phyloP scores from a whole-genome alignment of 306 rosid genomes.

The Begonia peltatifolia region DNA sequence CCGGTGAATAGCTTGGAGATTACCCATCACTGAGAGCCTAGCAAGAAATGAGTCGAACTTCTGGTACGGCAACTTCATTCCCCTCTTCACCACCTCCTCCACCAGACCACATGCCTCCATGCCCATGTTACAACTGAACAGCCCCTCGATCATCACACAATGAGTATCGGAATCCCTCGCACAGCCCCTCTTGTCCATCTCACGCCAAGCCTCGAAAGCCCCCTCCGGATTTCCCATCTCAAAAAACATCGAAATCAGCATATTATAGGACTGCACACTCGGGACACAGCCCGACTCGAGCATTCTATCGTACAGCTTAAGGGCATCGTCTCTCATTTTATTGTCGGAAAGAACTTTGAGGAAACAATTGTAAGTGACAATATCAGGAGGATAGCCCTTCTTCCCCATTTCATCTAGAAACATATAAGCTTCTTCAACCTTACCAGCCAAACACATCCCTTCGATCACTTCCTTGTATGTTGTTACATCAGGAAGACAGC shows the following conservation, averaged over 20 bases:
- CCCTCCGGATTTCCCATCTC: slow-evolving; percentile 59
- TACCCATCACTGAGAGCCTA: slow-evolving; percentile 60
- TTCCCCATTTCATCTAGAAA: slow-evolving; percentile 89
- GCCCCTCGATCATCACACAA: slow-evolving; percentile 78
- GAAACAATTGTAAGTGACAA: slow-evolving; percentile 80
- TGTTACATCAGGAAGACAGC: slow-evolving; percentile 84
- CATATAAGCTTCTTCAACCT: slow-evolving; percentile 57
- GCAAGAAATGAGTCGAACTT: slow-evolving; percentile 54
- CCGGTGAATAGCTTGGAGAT: slow-evolving; percentile 62
- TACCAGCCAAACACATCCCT: slow-evolving; percentile 78
- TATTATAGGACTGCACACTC: slow-evolving; percentile 74
- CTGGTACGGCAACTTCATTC: slow-evolving; percentile 58
- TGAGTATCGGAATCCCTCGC: slow-evolving; percentile 42
- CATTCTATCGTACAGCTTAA: slow-evolving; percentile 51
- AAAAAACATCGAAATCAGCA: slow-evolving; percentile 75
- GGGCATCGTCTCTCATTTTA: slow-evolving; percentile 59
- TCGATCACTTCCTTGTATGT: slow-evolving; percentile 76
- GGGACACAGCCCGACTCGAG: slow-evolving; percentile 50
- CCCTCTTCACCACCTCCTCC: slow-evolving; percentile 58
- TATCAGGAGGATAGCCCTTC: slow-evolving; percentile 85
- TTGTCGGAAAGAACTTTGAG: slow-evolving; percentile 77
- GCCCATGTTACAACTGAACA: slow-evolving; percentile 41
- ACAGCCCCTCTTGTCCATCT: slow-evolving; percentile 53
- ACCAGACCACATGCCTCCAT: slow-evolving; percentile 61
- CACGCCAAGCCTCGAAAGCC: slow-evolving; percentile 72